Evolutionary conservation across 139 green algal species (phyloP).

Genomic region (Tetradesmus lagerheimii): DNA sequence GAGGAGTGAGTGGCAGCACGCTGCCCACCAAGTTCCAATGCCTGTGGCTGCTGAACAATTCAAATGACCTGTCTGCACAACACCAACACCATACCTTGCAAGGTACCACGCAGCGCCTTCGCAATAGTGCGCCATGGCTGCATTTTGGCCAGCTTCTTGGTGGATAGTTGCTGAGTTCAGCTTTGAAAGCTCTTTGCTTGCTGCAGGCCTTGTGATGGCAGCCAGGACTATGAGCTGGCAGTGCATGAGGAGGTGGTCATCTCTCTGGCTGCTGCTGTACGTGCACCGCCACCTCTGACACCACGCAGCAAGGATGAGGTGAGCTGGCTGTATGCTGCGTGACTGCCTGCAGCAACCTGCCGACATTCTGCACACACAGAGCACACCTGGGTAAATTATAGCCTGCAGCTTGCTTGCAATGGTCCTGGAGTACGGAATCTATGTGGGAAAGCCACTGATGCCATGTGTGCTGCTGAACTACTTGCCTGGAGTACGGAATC

Average conservation of each 20-base stretch:
- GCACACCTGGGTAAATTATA: no score
- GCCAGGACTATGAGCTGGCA: constrained; percentile 34
- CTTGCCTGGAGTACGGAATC: no score
- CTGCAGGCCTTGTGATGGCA: not conserved
- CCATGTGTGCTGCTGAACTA: not conserved
- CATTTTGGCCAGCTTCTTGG: no score
- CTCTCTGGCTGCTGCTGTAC: constrained; percentile 33
- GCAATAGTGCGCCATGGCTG: no score
- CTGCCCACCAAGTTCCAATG: not conserved
- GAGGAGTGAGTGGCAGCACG: not conserved
- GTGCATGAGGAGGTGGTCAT: constrained; percentile 49
- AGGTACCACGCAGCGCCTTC: no score
- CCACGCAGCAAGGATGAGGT: constrained; percentile 42
- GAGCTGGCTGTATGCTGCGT: not conserved
- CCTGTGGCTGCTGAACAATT: not conserved
- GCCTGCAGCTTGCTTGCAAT: not conserved
- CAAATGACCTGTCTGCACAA: not conserved
- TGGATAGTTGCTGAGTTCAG: no score
- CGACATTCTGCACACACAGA: no score
- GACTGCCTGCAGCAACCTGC: not conserved
- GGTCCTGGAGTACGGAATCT: no score
- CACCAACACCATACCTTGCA: no score
- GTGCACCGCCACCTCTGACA: constrained; percentile 4
- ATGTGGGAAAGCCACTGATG: no score
- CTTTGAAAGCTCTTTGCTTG: not conserved